Evolutionary conservation across 495 filamentous ascomycete genomes (phyloP).

Genomic region (Neurospora sp.): DNA sequence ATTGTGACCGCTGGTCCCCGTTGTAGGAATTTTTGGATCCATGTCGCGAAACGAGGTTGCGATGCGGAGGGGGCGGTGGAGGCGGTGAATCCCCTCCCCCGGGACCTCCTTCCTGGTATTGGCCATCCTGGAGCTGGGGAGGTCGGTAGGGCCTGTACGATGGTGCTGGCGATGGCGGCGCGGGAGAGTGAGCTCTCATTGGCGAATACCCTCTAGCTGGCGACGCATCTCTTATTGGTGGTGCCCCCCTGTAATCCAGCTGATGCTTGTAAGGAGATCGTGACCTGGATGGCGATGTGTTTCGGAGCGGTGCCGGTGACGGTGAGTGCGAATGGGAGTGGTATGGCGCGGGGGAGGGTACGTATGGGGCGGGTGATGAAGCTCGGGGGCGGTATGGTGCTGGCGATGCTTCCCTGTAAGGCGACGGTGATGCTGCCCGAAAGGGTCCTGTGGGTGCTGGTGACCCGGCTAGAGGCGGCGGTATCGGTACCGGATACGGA

Average conservation of each 20-base stretch:
- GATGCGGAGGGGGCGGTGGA: slow-evolving; percentile 45
- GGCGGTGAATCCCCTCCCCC: slow-evolving; percentile 35
- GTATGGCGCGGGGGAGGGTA: slow-evolving; percentile 19
- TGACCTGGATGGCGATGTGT: background rate
- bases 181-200: background rate
- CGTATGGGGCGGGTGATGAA: slow-evolving; percentile 15
- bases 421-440: slow-evolving; percentile 51
- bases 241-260: slow-evolving; percentile 10
- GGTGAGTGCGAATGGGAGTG: slow-evolving; percentile 12
- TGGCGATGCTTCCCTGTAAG: slow-evolving; percentile 10
- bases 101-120: slow-evolving; percentile 1
- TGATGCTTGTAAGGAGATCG: background rate
- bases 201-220: background rate
- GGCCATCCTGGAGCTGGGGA: slow-evolving; percentile 12
- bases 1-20: slow-evolving; percentile 6
- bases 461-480: slow-evolving; percentile 13
- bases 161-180: slow-evolving; percentile 28
- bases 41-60: slow-evolving; percentile 21
- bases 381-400: slow-evolving; percentile 6
- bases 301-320: slow-evolving; percentile 8
- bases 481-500: slow-evolving; percentile 13
- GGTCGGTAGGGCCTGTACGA: slow-evolving; percentile 37
- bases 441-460: slow-evolving; percentile 15
- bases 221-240: background rate
- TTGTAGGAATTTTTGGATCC: slow-evolving; percentile 13